Evolutionary conservation across 164 flowering plant species (phyloP), one percentile per base, ranked within the genome.

Genomic region (Liquidambar formosana): DNA sequence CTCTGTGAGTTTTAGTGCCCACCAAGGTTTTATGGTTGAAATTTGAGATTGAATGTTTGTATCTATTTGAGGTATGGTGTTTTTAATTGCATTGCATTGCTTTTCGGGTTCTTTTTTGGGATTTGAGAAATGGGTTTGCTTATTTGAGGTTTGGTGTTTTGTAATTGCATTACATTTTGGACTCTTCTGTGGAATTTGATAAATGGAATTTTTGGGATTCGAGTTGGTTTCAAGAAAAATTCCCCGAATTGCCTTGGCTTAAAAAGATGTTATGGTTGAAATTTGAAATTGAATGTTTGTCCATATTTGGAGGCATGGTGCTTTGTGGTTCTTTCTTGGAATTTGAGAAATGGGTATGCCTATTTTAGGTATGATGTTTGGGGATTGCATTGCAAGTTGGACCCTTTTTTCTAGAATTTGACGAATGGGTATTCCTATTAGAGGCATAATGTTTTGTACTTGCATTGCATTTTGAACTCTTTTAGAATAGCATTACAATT

Each of bases 1-100:
- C 16, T 84, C 97, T 51, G 97, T 92, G 71, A 83, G 92, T 82
- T 41, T 61, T 15, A 28, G 48, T 41, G 0, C 23, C 60, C 38
- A 33, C 6, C 4, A 33, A 33, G 19, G 46, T 2, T 54, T 22
- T 18, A 13, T 28, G 15, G 58, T 58, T 66, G 3, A 49, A 3
- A 53, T 58, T 26, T n/a, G 21, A 33, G 6, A 33, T 33, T 33
- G 41, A 33, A 33, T 33, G 41, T 33, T 33, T 33, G 2, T 6
- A 33, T 13, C 22, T 54, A 22, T 54, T 54, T 54, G 58, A 54
- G 28, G 58, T 10, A 21, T 22, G 26, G 21, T 9, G 57, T 10
- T 22, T 54, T 23, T 54, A 25, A 54, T 8, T n/a, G 22, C 9
- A n/a, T n/a, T n/a, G n/a, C n/a, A n/a, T n/a, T n/a, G n/a, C n/a